Conservation (phyloP, 2,329 filamentous ascomycete genomes). For the Teratosphaeria nubilosa region DNA sequence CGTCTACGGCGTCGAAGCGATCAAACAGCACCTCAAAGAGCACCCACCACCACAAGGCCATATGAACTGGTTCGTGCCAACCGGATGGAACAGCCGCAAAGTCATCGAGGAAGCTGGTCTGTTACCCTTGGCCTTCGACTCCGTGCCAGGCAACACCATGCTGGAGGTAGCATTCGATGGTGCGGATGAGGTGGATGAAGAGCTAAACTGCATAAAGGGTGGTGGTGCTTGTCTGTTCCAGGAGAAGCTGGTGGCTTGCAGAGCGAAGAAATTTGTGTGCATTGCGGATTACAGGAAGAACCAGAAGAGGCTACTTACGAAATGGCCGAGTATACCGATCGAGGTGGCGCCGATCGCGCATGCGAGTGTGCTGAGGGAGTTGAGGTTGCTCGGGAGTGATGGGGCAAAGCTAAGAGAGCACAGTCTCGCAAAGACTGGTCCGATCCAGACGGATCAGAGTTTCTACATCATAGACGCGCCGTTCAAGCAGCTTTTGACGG, state of each 20-base stretch:
- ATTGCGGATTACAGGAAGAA: conserved; percentile 77
- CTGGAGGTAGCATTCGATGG: conserved; percentile 93
- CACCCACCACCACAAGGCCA: conserved; percentile 36
- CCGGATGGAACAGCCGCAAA: conserved; percentile 80
- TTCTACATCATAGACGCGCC: conserved; percentile 90
- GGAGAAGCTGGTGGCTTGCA: conserved; percentile 85
- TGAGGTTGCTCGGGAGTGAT: conserved; percentile 62
- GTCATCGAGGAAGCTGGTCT: conserved; percentile 74
- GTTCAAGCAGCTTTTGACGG: conserved; percentile 61
- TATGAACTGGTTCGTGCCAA: conserved; percentile 78
- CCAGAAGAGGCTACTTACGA: conserved; percentile 59
- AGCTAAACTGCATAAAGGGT: conserved; percentile 94
- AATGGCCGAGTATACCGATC: conserved; percentile 81
- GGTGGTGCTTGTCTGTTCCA: conserved; percentile 96
- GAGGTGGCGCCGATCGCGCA: conserved; percentile 84
- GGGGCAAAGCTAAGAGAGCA: conserved; percentile 63
- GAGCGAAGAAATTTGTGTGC: conserved; percentile 21
- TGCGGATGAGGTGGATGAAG: conserved; percentile 90
- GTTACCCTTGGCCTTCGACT: conserved; percentile 65
- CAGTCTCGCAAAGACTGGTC: conserved; percentile 66
- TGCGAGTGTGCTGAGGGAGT: conserved; percentile 61
- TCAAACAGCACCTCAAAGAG: conserved; percentile 47
- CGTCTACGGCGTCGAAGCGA: conserved; percentile 75
- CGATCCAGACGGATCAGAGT: conserved; percentile 74
- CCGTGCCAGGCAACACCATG: conserved; percentile 52